Evolutionary conservation across 768 basidiomycete species (phyloP), one percentile per base, ranked within the genome.

Genomic region (Boletus sp.): DNA sequence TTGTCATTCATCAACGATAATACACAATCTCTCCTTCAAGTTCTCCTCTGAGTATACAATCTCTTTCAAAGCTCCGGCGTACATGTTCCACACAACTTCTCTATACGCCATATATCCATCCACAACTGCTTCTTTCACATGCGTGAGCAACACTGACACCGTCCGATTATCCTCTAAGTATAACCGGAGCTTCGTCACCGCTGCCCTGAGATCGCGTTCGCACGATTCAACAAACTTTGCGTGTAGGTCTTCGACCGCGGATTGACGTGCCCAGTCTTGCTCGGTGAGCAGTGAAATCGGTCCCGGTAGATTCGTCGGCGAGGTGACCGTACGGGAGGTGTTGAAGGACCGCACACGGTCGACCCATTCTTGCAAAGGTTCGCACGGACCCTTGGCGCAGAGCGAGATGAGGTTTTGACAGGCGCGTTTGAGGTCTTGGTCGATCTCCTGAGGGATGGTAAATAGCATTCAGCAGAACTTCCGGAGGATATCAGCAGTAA

Each of bases 81-180:
- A 75, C 65, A 77, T 80, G 69, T 71, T 79, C 76, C 66, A 76
- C 46, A 83, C 77, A 21, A 81, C 74, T 41, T 89, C 85, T 60
- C 84, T 73, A 74, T 92, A 97, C 25, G 77, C 77, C 61, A 79
- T 77, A 71, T 95, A 97, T 33, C 81, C 81, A 48, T 88, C 85
- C 58, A 84, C 79, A 17, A 97, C 79, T 32, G 84, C 81, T 42
- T 88, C 89, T 68, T 84, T 77, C 25, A 90, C 77, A 58, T 94
- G 93, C 30, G 80, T 80, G 29, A 97, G 70, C 50, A 98, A 74
- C 8, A 98, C 87, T 3, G 75, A 75, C 32, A 88, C 88, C 5
- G 93, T 93, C 54, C 85, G 76, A 53, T 83, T 82, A 61, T 94
- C 89, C 62, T 87, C 85, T 8, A 99, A 78, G 68, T 95, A 98